A percentile compares a stretch with the other conserved stretches of the same genome.
Conservation (phyloP, 345 rosid species). For the Linum lewisii region DNA sequence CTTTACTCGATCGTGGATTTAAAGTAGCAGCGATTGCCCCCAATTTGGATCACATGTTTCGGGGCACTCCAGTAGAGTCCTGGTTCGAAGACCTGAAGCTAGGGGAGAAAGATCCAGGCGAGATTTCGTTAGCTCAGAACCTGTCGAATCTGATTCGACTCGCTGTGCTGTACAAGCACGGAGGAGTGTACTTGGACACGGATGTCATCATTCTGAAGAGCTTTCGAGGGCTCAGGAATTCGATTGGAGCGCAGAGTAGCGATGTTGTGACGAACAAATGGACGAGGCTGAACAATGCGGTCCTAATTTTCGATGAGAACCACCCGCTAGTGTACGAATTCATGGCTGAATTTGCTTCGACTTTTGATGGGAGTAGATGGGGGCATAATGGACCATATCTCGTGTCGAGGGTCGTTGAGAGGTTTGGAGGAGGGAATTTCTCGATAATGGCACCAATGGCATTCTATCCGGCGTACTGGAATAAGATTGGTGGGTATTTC, state of each 20-base stretch:
- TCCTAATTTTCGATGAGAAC: conserved; percentile 61
- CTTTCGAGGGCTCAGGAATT: conserved; percentile 42
- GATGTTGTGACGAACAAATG: conserved; percentile 49
- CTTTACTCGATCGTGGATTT: conserved; percentile 44
- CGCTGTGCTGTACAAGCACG: conserved; percentile 64
- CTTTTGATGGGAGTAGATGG: conserved; percentile 89
- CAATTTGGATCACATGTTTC: conserved; percentile 52
- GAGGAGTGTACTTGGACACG: conserved; percentile 73
- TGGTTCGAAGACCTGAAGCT: conserved; percentile 51
- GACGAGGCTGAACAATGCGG: conserved; percentile 84
- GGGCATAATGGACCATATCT: conserved; percentile 95
- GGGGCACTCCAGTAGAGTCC: conserved; percentile 46
- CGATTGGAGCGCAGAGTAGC: conserved; percentile 68
- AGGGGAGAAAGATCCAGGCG: conserved; percentile 65
- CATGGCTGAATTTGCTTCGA: conserved; percentile 68
- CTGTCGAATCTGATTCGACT: conserved; percentile 76
- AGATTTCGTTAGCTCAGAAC: conserved; percentile 74
- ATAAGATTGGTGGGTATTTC: conserved; percentile 42
- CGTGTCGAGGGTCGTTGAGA: conserved; percentile 68
- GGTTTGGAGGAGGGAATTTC: conserved; percentile 41
- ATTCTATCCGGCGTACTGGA: conserved; percentile 88
- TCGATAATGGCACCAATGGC: conserved; percentile 65
- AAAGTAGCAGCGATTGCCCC: conserved; percentile 43
- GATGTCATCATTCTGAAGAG: conserved; percentile 54
- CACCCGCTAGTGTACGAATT: conserved; percentile 66